Conservation (phyloP, 495 filamentous ascomycete species). For the Neurospora hispaniola region DNA sequence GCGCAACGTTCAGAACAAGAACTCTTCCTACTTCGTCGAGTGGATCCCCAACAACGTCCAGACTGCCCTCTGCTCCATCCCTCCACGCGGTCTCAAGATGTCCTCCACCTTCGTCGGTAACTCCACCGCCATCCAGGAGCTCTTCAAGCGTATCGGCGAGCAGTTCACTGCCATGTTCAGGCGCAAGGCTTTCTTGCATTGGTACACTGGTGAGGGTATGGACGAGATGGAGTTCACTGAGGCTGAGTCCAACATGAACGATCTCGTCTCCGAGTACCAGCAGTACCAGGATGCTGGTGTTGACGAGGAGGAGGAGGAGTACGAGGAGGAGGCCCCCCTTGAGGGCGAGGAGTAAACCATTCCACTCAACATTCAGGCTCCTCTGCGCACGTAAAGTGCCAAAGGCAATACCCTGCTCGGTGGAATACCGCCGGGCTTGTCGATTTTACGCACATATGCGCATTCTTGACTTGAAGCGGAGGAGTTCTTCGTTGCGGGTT, state of each 20-base stretch:
- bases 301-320: conserved; percentile 55
- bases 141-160: conserved; percentile 99
- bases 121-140: conserved; percentile 99
- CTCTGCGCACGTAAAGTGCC: background rate
- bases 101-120: conserved; percentile 98
- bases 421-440: background rate
- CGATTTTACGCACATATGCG: background rate
- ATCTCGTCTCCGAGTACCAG: conserved; percentile 99
- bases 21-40: conserved; percentile 99
- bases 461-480: conserved; percentile 1
- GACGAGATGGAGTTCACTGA: conserved; percentile 99
- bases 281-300: conserved; percentile 99
- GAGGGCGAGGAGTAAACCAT: conserved; percentile 42
- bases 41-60: conserved; percentile 99
- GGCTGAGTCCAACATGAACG: conserved; percentile 99
- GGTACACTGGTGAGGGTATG: conserved; percentile 99
- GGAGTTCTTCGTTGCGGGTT: conserved; percentile 9
- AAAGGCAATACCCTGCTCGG: background rate
- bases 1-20: conserved; percentile 99
- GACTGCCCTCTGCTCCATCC: conserved; percentile 98
- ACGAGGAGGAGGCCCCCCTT: conserved; percentile 48
- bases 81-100: conserved; percentile 97
- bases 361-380: background rate
- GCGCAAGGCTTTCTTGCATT: conserved; percentile 99
- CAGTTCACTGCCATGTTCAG: conserved; percentile 99